Conservation (phyloP, 495 filamentous ascomycete genomes). For the Aspergillus cavernicola region DNA sequence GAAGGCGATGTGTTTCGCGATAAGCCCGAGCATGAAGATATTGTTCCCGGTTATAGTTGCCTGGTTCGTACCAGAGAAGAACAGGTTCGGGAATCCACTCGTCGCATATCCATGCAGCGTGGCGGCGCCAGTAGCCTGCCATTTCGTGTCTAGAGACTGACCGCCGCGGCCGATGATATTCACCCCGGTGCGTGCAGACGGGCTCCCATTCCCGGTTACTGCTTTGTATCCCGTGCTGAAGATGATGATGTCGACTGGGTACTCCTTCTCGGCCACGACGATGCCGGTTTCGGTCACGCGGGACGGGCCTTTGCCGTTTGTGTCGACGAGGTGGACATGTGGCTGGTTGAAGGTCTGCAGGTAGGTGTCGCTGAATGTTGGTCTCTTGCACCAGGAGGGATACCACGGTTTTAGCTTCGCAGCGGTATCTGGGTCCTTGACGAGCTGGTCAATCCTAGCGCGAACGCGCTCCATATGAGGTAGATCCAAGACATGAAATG, state of each 20-base stretch:
- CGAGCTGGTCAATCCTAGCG: no score
- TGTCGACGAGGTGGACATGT: no score
- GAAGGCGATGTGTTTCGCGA: neutral
- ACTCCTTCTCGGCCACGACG: neutral
- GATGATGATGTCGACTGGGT: conserved; percentile 5
- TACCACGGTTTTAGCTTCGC: no score
- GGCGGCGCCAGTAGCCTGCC: neutral
- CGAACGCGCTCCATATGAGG: no score
- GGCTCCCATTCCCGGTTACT: neutral
- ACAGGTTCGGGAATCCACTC: neutral
- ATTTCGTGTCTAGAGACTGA: conserved; percentile 1
- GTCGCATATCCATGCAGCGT: neutral
- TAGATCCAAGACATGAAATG: no score
- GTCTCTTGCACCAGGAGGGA: no score
- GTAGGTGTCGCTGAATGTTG: no score
- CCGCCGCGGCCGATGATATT: neutral
- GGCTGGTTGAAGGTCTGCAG: no score
- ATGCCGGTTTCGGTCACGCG: neutral
- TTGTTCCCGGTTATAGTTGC: conserved; percentile 21
- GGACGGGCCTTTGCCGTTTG: neutral
- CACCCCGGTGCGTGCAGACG: neutral
- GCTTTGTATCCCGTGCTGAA: neutral
- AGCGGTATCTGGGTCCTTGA: no score
- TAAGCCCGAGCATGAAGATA: conserved; percentile 14
- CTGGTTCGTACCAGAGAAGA: conserved; percentile 10